phyloP scores from a whole-genome alignment of 179 eudicot species.

The Actinidia polygama region DNA sequence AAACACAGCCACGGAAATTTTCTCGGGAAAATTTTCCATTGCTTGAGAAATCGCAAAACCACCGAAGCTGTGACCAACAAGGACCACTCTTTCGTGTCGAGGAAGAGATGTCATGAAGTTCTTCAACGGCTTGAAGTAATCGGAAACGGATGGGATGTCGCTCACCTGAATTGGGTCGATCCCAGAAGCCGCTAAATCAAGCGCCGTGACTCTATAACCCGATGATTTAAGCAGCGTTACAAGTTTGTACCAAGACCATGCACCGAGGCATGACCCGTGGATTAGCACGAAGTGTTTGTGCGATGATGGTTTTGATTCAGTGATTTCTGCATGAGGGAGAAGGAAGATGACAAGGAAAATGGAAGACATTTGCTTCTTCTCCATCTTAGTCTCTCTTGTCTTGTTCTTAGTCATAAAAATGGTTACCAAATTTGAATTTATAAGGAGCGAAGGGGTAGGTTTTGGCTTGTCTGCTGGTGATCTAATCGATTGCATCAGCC shows the following conservation, averaged over 20 bases:
- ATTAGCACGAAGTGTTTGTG: conserved; percentile 29
- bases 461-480: neutral
- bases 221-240: conserved; percentile 25
- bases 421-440: neutral
- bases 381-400: conserved; percentile 7
- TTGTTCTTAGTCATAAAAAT: neutral
- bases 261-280: conserved; percentile 39
- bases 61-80: conserved; percentile 37
- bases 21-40: conserved; percentile 32
- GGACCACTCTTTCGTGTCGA: conserved; percentile 15
- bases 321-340: neutral
- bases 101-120: conserved; percentile 30
- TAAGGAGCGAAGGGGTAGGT: neutral
- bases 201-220: conserved; percentile 26
- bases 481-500: neutral
- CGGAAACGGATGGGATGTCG: conserved; percentile 22
- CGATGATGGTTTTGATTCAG: neutral
- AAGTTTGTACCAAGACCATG: conserved; percentile 41
- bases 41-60: conserved; percentile 25
- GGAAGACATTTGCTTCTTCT: neutral
- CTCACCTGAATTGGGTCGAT: conserved; percentile 14
- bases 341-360: conserved; percentile 14
- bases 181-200: conserved; percentile 39
- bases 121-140: conserved; percentile 33
- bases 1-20: too few species aligned